phyloP scores from a whole-genome alignment of 768 basidiomycete species.

The Rhodotorula graminis region DNA sequence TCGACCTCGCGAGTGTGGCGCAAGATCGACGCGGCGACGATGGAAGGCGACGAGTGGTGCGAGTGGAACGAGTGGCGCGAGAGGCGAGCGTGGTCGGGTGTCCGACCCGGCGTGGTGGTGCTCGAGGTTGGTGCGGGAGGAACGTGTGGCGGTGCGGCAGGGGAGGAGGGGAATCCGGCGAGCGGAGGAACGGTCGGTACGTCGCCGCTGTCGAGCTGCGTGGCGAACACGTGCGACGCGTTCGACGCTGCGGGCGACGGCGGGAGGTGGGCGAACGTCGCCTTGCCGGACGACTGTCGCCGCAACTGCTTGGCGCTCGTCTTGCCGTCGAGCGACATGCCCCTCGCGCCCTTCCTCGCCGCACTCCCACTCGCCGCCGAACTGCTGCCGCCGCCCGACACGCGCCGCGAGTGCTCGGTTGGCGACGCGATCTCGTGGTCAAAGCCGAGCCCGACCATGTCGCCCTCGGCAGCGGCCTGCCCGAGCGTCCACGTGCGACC shows the following conservation, averaged over 20 bases:
- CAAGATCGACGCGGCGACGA: conserved; percentile 36
- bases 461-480: not conserved
- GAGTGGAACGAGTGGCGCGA: conserved; percentile 32
- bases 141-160: not conserved
- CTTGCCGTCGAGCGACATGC: conserved; percentile 28
- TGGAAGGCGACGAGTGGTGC: conserved; percentile 36
- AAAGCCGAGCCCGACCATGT: conserved; percentile 32
- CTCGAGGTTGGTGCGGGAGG: not conserved
- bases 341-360: conserved; percentile 8
- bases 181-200: conserved; percentile 1
- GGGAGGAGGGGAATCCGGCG: not conserved
- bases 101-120: conserved; percentile 6
- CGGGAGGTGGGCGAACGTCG: conserved; percentile 29
- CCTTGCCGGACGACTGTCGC: conserved; percentile 24
- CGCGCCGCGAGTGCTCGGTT: not conserved
- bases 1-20: conserved; percentile 33
- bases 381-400: conserved; percentile 4
- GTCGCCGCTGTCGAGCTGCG: not conserved
- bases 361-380: not conserved
- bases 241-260: conserved; percentile 32
- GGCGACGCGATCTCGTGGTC: conserved; percentile 8
- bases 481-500: not conserved
- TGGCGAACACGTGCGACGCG: not conserved
- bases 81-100: conserved; percentile 20
- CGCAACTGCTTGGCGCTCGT: conserved; percentile 18